These are phyloP conservation scores for Syzygium malaccense DNA, from an alignment of 441 rosid genomes.

Conservation along the genomic window DNA sequence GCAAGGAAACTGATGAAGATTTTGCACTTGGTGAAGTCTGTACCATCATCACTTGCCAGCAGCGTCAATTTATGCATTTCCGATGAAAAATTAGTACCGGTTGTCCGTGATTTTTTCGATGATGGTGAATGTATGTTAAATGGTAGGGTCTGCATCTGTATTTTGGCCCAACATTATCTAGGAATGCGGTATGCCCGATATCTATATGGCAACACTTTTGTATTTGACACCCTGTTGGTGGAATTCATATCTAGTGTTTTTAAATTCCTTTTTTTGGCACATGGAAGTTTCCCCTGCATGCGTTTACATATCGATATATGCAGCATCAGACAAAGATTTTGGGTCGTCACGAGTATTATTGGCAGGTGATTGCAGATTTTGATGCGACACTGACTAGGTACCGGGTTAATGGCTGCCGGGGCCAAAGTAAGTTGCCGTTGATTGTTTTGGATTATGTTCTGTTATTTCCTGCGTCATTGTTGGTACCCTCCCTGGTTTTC, in stretches of 20 bases:
- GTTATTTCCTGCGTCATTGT: background rate
- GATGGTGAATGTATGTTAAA: background rate
- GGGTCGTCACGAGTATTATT: background rate
- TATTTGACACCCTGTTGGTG: background rate
- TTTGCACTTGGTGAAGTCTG: background rate
- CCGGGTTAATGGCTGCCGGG: constrained; percentile 49
- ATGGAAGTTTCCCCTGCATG: background rate
- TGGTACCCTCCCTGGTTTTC: background rate
- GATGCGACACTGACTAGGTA: constrained; percentile 74
- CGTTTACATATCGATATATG: background rate
- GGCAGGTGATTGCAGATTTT: constrained; percentile 84
- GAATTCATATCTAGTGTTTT: background rate
- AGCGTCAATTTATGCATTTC: background rate
- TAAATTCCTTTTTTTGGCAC: background rate
- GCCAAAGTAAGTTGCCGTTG: constrained; percentile 40
- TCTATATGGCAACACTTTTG: background rate
- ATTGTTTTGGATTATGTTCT: background rate
- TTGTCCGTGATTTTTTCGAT: background rate
- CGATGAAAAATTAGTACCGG: background rate
- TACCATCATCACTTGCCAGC: background rate
- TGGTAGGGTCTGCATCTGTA: background rate
- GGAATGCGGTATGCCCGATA: background rate
- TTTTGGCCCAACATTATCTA: background rate
- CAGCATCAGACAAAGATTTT: background rate
- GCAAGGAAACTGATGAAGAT: background rate